Conservation (phyloP, 2,329 filamentous ascomycete genomes). For the Blastomyces percursus region DNA sequence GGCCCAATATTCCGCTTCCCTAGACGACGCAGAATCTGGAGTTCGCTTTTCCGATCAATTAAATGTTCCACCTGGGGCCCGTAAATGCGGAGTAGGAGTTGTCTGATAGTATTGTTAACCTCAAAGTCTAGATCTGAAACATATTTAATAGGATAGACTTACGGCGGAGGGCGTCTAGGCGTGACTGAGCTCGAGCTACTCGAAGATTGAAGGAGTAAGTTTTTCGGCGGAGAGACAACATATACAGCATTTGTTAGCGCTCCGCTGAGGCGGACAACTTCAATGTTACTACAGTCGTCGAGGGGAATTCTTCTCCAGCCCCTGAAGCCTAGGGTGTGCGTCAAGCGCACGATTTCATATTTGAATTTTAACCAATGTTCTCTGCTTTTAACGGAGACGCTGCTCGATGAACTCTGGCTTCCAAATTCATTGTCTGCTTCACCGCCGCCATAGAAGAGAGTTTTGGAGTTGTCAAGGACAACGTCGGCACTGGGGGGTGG, state of each 20-base stretch:
- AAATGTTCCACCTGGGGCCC: conserved; percentile 91
- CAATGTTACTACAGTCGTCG: conserved; percentile 32
- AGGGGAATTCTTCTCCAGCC: conserved; percentile 75
- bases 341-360: conserved; percentile 75
- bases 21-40: conserved; percentile 73
- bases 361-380: conserved; percentile 82
- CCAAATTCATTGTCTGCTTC: conserved; percentile 33
- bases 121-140: not conserved
- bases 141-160: conserved; percentile 22
- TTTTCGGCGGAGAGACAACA: conserved; percentile 70
- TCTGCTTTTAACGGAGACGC: conserved; percentile 52
- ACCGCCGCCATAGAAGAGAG: conserved; percentile 61
- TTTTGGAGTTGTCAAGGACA: conserved; percentile 79
- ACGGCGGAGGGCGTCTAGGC: conserved; percentile 43
- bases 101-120: conserved; percentile 34
- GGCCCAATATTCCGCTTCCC: conserved; percentile 90
- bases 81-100: conserved; percentile 82
- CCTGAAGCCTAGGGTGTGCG: conserved; percentile 80
- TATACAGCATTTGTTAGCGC: conserved; percentile 96
- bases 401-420: conserved; percentile 26
- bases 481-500: conserved; percentile 79
- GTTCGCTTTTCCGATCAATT: conserved; percentile 84
- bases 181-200: conserved; percentile 29
- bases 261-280: conserved; percentile 54
- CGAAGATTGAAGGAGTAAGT: conserved; percentile 40